Conservation (phyloP, 768 basidiomycete genomes). For the Hypholoma fasciculare region DNA sequence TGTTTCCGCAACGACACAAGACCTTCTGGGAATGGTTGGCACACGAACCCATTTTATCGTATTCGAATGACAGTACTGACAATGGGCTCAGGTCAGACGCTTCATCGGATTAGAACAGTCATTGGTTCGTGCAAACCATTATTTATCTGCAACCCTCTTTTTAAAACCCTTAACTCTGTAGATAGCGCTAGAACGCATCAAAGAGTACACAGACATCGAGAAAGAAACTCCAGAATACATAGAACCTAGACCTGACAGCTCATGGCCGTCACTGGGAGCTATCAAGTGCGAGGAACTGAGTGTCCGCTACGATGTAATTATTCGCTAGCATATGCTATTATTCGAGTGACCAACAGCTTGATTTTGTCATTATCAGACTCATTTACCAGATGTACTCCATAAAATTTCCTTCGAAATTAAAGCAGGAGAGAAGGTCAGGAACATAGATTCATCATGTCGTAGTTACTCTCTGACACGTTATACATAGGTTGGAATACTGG, state of each 20-base stretch:
- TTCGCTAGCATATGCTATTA: constrained; percentile 16
- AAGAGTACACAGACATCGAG: constrained; percentile 82
- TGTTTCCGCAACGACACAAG: constrained; percentile 69
- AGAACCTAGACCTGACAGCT: constrained; percentile 74
- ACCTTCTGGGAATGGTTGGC: constrained; percentile 63
- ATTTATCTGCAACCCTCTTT: neutral
- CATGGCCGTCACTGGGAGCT: constrained; percentile 76
- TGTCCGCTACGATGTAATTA: constrained; percentile 69
- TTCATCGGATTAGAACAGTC: constrained; percentile 90
- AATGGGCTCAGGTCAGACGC: constrained; percentile 52
- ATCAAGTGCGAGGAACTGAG: constrained; percentile 73
- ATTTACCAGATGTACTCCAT: constrained; percentile 84
- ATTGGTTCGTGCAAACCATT: constrained; percentile 56
- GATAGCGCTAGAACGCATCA: constrained; percentile 87
- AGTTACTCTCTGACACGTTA: neutral
- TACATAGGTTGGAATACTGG: constrained; percentile 60
- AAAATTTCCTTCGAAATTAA: constrained; percentile 69
- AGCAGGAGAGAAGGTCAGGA: constrained; percentile 68
- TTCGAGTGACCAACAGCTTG: too few relatives aligned
- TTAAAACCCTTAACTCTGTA: constrained; percentile 21
- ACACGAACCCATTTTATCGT: neutral
- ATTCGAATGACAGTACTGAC: neutral
- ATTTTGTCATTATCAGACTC: constrained; percentile 52
- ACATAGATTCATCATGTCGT: neutral
- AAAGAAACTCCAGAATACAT: constrained; percentile 82